Base-by-base conservation (phyloP, 805 yeast species). In the Wickerhamomyces tratensis region DNA sequence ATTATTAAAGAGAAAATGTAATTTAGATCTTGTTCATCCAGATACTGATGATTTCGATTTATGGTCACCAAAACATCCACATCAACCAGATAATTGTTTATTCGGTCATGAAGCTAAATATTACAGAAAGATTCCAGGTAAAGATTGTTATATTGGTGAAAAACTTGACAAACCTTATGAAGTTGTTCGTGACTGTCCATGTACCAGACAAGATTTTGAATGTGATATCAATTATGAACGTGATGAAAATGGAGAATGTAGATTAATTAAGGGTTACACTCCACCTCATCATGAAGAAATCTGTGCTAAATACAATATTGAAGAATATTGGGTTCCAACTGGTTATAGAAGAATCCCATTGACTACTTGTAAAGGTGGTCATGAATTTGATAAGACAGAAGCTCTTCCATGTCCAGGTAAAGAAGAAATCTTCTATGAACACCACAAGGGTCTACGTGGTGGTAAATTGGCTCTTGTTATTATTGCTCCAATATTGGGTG, bases 271-370 rank as follows among this genome's bases (percentile, higher is more conserved):
- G 20, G 97, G 96, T 0, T 67, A 76, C 42, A 59, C 70, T 5
- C 86, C 94, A 7, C 71, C 76, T 12, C 85, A 86, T 54, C 77
- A 79, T 43, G 63, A 72, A 27, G 74, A 71, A 44, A 69, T 74
- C 43, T 86, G 97, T 61, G 69, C 66, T 43, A 67, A 71, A 43
- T 67, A 76, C 5, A 71, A 69, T 37, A 70, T 72, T 1, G 67
- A 79, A 47, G 88, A 86, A 57, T 89, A 77, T 59, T 86, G 79
- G 69, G 82, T 82, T 50, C 87, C 96, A 13, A 88, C 98, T 1
- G 98, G 98, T 1, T 93, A 93, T 61, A 77, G 98, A 58, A 79
- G 77, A 52, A 74, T 89, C 27, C 93, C 96, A 1, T 58, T 85
- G 43, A 81, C 93, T 11, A 86, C 96, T 0, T 93, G 98, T 66